Evolutionary conservation across 345 rosid species (phyloP).

Genomic region (Sonneratia caseolaris): DNA sequence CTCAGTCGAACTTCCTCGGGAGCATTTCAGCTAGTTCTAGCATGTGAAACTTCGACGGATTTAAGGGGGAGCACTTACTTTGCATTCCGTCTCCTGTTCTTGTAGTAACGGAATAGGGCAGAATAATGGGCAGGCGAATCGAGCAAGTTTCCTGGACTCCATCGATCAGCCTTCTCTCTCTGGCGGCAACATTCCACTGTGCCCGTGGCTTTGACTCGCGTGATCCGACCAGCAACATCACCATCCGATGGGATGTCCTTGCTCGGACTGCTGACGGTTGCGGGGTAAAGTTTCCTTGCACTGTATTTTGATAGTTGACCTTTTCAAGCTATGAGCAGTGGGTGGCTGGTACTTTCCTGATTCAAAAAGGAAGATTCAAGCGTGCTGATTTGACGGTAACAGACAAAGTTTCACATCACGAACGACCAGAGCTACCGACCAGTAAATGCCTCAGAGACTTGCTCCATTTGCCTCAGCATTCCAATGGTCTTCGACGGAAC

Average conservation of each 20-base stretch:
- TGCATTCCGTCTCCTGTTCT: no score
- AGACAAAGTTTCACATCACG: conserved; percentile 8
- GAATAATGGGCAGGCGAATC: not conserved
- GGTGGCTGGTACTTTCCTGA: not conserved
- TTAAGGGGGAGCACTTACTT: no score
- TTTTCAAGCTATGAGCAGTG: not conserved
- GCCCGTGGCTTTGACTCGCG: not conserved
- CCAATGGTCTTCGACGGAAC: no score
- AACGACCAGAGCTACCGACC: conserved; percentile 9
- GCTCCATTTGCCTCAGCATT: no score
- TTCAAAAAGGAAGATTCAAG: not conserved
- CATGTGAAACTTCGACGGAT: not conserved
- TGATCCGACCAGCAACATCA: conserved; percentile 7
- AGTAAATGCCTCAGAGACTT: not conserved
- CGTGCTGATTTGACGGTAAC: not conserved
- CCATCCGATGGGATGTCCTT: conserved; percentile 9
- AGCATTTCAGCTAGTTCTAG: not conserved
- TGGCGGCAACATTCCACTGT: conserved; percentile 1
- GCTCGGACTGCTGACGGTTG: conserved; percentile 7
- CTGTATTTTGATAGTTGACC: not conserved
- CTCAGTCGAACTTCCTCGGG: not conserved
- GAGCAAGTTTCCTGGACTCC: not conserved
- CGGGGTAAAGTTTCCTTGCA: conserved; percentile 2
- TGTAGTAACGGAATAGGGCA: no score
- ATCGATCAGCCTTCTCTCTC: conserved; percentile 7